phyloP scores from a whole-genome alignment of 352 stramenopile genomes.

The Phytophthora citrophthora region DNA sequence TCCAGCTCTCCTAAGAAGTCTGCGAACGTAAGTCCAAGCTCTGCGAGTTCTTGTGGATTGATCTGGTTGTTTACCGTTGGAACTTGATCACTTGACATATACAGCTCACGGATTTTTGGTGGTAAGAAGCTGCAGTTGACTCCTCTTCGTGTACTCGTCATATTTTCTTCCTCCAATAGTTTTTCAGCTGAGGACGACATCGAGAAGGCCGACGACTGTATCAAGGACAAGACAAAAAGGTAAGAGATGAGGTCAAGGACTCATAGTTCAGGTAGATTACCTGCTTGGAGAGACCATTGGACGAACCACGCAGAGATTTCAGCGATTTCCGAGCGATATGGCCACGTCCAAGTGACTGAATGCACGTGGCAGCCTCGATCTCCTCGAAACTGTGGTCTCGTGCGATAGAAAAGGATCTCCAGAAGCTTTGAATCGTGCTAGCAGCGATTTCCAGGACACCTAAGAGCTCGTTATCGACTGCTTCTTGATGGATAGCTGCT shows the following conservation, averaged over 20 bases:
- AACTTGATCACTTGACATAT: constrained; percentile 18
- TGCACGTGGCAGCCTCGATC: constrained; percentile 70
- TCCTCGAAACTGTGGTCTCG: constrained; percentile 38
- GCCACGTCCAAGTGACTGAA: constrained; percentile 68
- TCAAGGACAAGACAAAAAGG: background rate
- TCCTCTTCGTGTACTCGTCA: constrained; percentile 6
- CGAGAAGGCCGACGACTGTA: constrained; percentile 44
- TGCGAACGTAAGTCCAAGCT: constrained; percentile 43
- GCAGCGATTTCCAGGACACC: constrained; percentile 66
- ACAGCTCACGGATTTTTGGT: constrained; percentile 41
- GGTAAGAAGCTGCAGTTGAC: constrained; percentile 58
- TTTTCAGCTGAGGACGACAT: constrained; percentile 29
- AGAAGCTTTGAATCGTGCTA: constrained; percentile 56
- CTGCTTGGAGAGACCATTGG: constrained; percentile 27
- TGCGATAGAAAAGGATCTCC: constrained; percentile 29
- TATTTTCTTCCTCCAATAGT: constrained; percentile 21
- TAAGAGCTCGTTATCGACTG: constrained; percentile 38
- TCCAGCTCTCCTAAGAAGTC: constrained; percentile 57
- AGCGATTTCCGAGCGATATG: constrained; percentile 58
- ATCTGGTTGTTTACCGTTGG: constrained; percentile 13
- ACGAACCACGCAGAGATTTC: constrained; percentile 43
- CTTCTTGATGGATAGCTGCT: constrained; percentile 29
- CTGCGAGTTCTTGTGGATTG: constrained; percentile 28
- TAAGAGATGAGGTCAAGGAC: background rate
- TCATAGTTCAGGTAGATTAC: constrained; percentile 11